phyloP scores from a whole-genome alignment of 2,329 filamentous ascomycete species.

The Aspergillus intermedius region DNA sequence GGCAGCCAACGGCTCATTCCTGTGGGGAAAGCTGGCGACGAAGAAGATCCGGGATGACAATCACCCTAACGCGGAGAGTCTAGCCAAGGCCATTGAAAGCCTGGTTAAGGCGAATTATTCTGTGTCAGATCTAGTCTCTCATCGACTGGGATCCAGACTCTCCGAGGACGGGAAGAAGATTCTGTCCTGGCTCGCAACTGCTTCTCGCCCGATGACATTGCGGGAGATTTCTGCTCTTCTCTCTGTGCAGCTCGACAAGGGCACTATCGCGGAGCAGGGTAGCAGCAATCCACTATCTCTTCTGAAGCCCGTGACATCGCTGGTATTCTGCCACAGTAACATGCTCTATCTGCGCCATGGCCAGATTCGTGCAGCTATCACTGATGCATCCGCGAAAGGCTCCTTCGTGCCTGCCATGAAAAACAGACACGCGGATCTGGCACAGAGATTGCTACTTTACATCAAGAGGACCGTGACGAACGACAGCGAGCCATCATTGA shows the following conservation, averaged over 20 bases:
- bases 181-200: conserved; percentile 33
- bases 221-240: conserved; percentile 27
- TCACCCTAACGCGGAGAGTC: conserved; percentile 11
- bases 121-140: conserved; percentile 26
- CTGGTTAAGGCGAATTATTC: conserved; percentile 18
- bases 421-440: conserved; percentile 29
- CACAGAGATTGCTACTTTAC: conserved; percentile 28
- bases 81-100: conserved; percentile 24
- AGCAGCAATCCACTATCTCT: conserved; percentile 21
- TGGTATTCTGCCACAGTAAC: conserved; percentile 31
- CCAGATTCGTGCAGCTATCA: conserved; percentile 24
- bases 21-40: conserved; percentile 33
- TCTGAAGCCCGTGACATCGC: conserved; percentile 24
- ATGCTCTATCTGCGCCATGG: conserved; percentile 32
- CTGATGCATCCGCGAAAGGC: conserved; percentile 26
- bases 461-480: conserved; percentile 24
- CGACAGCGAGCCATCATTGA: conserved; percentile 26
- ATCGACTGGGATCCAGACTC: conserved; percentile 19
- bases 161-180: conserved; percentile 27
- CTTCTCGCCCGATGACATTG: conserved; percentile 28
- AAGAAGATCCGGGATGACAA: conserved; percentile 25
- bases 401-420: conserved; percentile 26
- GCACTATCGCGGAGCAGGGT: conserved; percentile 18
- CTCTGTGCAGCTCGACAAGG: conserved; percentile 26
- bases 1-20: conserved; percentile 32